phyloP scores from a whole-genome alignment of 495 filamentous ascomycete genomes.

The Talaromyces nanjingensis region DNA sequence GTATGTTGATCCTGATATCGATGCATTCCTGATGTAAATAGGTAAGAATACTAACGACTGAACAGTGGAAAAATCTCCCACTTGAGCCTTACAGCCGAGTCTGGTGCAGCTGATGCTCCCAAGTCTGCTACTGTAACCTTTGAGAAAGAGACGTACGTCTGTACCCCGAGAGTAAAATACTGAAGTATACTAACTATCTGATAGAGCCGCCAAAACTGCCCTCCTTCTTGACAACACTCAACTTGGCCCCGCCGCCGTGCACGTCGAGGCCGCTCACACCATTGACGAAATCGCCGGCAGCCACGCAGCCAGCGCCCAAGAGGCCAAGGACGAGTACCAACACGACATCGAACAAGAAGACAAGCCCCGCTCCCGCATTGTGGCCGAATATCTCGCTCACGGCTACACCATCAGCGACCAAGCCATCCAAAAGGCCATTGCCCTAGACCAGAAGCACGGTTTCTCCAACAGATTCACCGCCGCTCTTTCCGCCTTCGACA shows the following conservation, averaged over 20 bases:
- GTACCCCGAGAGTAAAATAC: constrained; percentile 11
- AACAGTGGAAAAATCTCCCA: constrained; percentile 80
- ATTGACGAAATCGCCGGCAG: constrained; percentile 57
- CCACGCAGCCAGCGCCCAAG: constrained; percentile 36
- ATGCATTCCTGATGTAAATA: not conserved
- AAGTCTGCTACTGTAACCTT: constrained; percentile 89
- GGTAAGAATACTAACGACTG: too few species aligned
- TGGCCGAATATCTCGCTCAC: constrained; percentile 93
- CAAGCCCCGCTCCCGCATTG: constrained; percentile 85
- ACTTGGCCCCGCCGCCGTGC: constrained; percentile 73
- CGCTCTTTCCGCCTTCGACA: constrained; percentile 69
- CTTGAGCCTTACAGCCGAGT: constrained; percentile 65
- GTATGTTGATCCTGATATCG: constrained; percentile 38
- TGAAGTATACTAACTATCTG: not conserved
- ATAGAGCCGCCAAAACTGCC: constrained; percentile 81
- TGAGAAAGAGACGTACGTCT: constrained; percentile 76
- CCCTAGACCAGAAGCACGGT: constrained; percentile 85
- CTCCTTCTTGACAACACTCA: constrained; percentile 94
- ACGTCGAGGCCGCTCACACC: constrained; percentile 61
- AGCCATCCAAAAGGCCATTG: constrained; percentile 78
- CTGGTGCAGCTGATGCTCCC: constrained; percentile 46
- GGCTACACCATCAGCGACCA: constrained; percentile 83
- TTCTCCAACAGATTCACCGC: constrained; percentile 68
- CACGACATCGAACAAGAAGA: constrained; percentile 83
- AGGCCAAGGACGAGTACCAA: constrained; percentile 42